Evolutionary conservation across 2,329 filamentous ascomycete genomes (phyloP), one percentile per base, ranked within the genome.

Genomic region (Penicillium sp.): DNA sequence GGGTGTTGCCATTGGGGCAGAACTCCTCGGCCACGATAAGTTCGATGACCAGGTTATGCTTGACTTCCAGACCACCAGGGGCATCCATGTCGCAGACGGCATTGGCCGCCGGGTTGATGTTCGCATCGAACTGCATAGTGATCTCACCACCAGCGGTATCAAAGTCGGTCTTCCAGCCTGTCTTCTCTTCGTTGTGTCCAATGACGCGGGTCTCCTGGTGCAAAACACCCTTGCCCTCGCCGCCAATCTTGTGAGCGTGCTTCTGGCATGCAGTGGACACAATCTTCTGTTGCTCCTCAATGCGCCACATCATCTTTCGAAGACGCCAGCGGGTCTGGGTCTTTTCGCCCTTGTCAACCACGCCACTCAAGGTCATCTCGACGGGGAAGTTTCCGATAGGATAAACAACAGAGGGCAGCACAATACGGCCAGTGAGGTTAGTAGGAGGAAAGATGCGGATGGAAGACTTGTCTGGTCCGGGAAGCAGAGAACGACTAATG

Each of bases 371-470:
- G 50, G 88, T 87, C 76, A 97, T 86, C 43, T 85, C 82, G 47
- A 97, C 82, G 11, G 82, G 88, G 76, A 95, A 93, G 66, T 84
- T 86, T 66, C 90, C 89, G 57, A 92, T 89, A 5, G 93, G 91
- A 76, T 96, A 88, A 60, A 97, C 87, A 61, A 96, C 85, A 36
- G 90, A 85, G 44, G 88, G 88, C 61, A 96, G 87, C 67, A 90
- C 87, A 60, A 94, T 88, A 68, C 87, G 88, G 56, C 91, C 89
- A 63, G 90, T 92, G 67, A 99, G 87, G 76, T 96, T 94, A 63
- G 94, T 99, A 0, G 94, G 93, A 45, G 93, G 94, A 76, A 99
- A 99, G 69, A 97, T 89, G 68, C 93, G 90, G 60, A 96, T 87
- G 16, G 90, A 95, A 75, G 92, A 88, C 75, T 95, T 93, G 58